Base-by-base conservation (phyloP, 768 basidiomycete species). In the Boletus tylopilopsis region DNA sequence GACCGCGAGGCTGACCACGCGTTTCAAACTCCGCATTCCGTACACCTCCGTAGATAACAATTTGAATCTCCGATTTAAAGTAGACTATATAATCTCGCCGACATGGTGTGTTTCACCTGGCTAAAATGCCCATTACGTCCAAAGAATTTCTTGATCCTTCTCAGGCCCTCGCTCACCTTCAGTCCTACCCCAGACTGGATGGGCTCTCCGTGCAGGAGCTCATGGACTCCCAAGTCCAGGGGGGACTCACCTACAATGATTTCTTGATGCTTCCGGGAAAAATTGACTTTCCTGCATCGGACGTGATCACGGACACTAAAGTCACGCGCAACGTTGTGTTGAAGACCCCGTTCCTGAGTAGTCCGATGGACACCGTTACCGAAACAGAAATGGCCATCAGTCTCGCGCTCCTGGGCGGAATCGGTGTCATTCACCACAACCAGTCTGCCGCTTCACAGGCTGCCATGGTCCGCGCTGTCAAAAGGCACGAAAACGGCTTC, bases 291-390 rank as follows among this genome's bases (percentile, higher is more conserved):
- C 76, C 87, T 11, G 89, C 90, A 1, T 77, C 78, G 15, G 81
- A 81, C 37, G 94, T 94, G 65, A 64, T 79, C 59, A 84, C 90
- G 3, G 92, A 97, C 73, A 87, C 82, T 61, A 81, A 78, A 47
- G 84, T 99, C 50, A 96, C 95, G 21, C 84, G 88, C 48, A 96
- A 96, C 59, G 90, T 97, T 60, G 72, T 76, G 36, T 77, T 99
- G 60, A 97, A 93, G 73, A 94, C 94, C 0, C 96, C 95, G 0
- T 95, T 99, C 73, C 76, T 97, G 76, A 95, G 92, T 68, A 94
- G 91, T 44, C 95, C 96, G 15, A 99, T 99, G 96, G 96, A 99
- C 74, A 99, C 96, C 38, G 96, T 98, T 59, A 98, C 96, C 1
- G 96, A 97, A 71, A 82, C 79, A 46, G 84, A 90, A 51, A 95